Evolutionary conservation across 2,329 filamentous ascomycete genomes (phyloP), one percentile per base, ranked within the genome.

Genomic region (Epichloe hybrida): DNA sequence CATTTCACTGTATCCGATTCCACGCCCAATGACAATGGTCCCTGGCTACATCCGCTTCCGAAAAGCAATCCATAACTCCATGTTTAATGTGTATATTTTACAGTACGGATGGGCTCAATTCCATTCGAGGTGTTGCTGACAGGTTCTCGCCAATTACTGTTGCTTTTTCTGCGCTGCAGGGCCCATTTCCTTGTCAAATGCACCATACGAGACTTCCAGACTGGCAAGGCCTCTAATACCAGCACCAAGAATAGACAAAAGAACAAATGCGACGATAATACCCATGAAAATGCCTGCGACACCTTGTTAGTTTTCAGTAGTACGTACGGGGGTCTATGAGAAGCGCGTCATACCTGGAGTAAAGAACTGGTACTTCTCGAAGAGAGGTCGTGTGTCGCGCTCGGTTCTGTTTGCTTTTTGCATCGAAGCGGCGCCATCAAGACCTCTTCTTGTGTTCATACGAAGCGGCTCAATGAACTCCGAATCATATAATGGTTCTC

Each of bases 131-230:
- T 36, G 15, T 38, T 34, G 17, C 34, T 43, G 17, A 40, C 51
- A 48, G 41, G 17, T 39, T 43, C 35, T 23, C 23, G 35, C 12
- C 42, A 40, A 57, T 59, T 62, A 65, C 57, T 68, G 59, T 55
- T 69, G 64, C 72, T 88, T 95, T 80, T 90, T 95, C 69, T 94
- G 87, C 35, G 85, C 85, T 38, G 81, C 75, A n/a, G 88, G 87
- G 0, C 89, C 88, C 75, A 88, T 95, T 59, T 96, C 91, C 74
- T 95, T 96, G 65, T 94, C 91, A 64, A 97, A 98, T 2, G 93
- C 89, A 55, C 86, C 88, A 66, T 97, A 97, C 1, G 88, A 86
- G 34, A 97, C 88, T 66, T 96, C 77, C 17, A 98, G 75, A 58
- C 88, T 91, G 6, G 79, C 73, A 12, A 97, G 74, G 13, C 86